phyloP scores from a whole-genome alignment of 305 asterid species.

The Plantago coronopus region DNA sequence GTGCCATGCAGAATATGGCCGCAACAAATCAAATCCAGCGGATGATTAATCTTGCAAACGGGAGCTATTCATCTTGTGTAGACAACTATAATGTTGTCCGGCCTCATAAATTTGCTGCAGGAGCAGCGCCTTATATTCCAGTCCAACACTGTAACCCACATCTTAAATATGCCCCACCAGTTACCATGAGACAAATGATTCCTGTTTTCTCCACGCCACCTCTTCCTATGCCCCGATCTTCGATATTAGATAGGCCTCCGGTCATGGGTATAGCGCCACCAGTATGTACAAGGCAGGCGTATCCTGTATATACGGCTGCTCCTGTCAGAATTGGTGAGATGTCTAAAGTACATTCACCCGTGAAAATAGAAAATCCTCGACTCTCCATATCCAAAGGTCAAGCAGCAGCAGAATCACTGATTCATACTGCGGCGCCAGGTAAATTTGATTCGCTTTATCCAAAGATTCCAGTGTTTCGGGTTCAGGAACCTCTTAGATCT shows the following conservation, averaged over 20 bases:
- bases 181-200: slow-evolving; percentile 66
- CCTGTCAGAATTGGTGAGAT: slow-evolving; percentile 6
- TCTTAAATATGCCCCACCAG: slow-evolving; percentile 71
- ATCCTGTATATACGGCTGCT: slow-evolving; percentile 3
- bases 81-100: slow-evolving; percentile 29
- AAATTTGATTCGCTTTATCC: slow-evolving; percentile 24
- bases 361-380: slow-evolving; percentile 41
- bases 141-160: slow-evolving; percentile 63
- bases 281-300: slow-evolving; percentile 6
- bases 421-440: slow-evolving; percentile 30
- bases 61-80: slow-evolving; percentile 28
- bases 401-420: slow-evolving; percentile 34
- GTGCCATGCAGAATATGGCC: slow-evolving; percentile 31
- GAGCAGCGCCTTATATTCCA: slow-evolving; percentile 90
- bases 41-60: slow-evolving; percentile 24
- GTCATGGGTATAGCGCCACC: slow-evolving; percentile 4
- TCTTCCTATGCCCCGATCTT: not conserved
- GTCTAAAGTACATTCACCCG: not conserved
- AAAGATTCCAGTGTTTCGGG: slow-evolving; percentile 30
- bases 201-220: slow-evolving; percentile 59
- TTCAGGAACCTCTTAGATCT: slow-evolving; percentile 28
- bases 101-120: slow-evolving; percentile 65
- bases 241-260: slow-evolving; percentile 2
- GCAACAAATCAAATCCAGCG: slow-evolving; percentile 37
- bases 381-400: slow-evolving; percentile 31